A percentile compares a stretch with the other conserved stretches of the same genome.
Evolutionary conservation across 2,329 filamentous ascomycete genomes (phyloP).

Genomic region (Aspergillus alliaceus): DNA sequence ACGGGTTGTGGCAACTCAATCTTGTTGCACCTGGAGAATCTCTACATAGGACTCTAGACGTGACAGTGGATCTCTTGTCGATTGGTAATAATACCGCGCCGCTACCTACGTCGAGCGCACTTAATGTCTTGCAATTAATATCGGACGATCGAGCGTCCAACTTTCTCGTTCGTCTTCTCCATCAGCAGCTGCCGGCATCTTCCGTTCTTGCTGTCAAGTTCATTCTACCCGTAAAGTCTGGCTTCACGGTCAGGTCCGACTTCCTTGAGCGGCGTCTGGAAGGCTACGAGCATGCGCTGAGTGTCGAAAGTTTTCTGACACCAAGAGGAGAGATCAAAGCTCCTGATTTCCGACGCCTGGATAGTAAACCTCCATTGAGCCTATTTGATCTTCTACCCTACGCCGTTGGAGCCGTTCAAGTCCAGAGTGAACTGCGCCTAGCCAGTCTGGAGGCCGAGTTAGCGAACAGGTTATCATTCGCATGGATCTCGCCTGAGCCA

Average conservation of each 20-base stretch:
- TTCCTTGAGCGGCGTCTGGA: conserved; percentile 3
- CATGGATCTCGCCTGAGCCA: not conserved
- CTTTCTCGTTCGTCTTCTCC: not conserved
- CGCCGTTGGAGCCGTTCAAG: conserved; percentile 1
- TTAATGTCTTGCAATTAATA: not conserved
- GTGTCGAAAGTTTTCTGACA: not conserved
- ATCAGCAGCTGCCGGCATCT: not conserved
- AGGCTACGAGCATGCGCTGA: not conserved
- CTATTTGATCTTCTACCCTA: not conserved
- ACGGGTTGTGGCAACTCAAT: not conserved
- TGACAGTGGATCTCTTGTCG: not conserved
- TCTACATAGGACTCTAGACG: not conserved
- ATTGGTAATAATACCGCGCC: not conserved
- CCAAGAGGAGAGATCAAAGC: not conserved
- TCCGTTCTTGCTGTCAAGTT: not conserved
- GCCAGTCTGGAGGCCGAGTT: not conserved
- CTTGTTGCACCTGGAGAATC: not conserved
- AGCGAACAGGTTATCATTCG: not conserved
- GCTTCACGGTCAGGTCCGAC: not conserved
- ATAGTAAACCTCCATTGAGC: not conserved
- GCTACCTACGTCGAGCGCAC: not conserved
- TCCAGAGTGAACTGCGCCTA: not conserved
- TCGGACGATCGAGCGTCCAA: not conserved
- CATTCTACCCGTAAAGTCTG: not conserved
- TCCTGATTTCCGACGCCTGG: not conserved